phyloP scores from a whole-genome alignment of 805 yeast species.

The Candida incommunis region DNA sequence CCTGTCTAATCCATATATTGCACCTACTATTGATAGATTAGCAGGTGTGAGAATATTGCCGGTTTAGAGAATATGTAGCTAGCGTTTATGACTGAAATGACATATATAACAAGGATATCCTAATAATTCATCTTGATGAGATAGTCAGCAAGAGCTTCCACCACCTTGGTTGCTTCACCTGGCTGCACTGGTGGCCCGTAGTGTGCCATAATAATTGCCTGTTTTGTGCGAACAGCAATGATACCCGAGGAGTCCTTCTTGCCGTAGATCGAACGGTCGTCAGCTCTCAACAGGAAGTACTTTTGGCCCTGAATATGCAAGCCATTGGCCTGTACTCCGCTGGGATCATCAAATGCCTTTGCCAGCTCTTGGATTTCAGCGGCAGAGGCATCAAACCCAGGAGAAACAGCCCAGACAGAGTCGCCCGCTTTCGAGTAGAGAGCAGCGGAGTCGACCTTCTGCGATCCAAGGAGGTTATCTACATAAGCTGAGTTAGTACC shows the following conservation, averaged over 20 bases:
- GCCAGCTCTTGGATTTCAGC: slow-evolving; percentile 65
- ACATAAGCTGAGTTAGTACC: slow-evolving; percentile 62
- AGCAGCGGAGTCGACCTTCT: slow-evolving; percentile 83
- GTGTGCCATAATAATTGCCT: slow-evolving; percentile 86
- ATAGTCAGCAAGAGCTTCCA: slow-evolving; percentile 92
- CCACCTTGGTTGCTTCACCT: slow-evolving; percentile 89
- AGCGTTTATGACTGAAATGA: neutral
- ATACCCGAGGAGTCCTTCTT: slow-evolving; percentile 81
- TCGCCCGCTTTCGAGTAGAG: slow-evolving; percentile 92
- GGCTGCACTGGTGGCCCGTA: slow-evolving; percentile 74
- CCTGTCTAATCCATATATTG: slow-evolving; percentile 64
- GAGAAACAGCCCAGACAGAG: slow-evolving; percentile 81
- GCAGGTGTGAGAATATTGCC: slow-evolving; percentile 62
- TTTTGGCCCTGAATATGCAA: slow-evolving; percentile 75
- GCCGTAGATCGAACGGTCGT: slow-evolving; percentile 87
- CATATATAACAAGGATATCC: slow-evolving; percentile 3
- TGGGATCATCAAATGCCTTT: slow-evolving; percentile 66
- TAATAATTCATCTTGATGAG: slow-evolving; percentile 77
- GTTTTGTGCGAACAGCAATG: slow-evolving; percentile 83
- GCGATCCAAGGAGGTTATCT: slow-evolving; percentile 78
- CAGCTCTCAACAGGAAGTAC: slow-evolving; percentile 79
- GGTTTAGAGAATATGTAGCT: slow-evolving; percentile 23
- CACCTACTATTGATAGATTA: slow-evolving; percentile 52
- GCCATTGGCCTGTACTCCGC: slow-evolving; percentile 71
- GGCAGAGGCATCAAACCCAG: slow-evolving; percentile 47